Base-by-base conservation (phyloP, 2,329 filamentous ascomycete genomes). In the Clarireedia homoeocarpa region DNA sequence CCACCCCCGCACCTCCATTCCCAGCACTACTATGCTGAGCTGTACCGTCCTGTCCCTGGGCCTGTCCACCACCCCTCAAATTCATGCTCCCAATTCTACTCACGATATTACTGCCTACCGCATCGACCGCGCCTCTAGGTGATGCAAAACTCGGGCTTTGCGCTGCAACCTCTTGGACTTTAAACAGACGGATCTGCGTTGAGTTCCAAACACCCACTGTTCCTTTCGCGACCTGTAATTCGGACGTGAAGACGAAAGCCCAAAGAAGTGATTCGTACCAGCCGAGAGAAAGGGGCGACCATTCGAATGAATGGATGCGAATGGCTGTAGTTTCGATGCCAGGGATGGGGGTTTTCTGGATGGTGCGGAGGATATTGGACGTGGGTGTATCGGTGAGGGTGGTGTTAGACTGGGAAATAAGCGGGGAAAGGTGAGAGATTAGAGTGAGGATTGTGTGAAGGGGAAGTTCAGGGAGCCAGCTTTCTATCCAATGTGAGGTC, bases 241-340 rank as follows among this genome's bases (percentile, higher is more conserved):
- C 94, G 65, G 85, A 86, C 27, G 88, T 85, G 70, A 96, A 97
- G 53, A 96, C 84, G 64, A 96, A 89, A 15, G 90, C 86, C 94
- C 94, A 99, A 9, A 99, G 77, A 12, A 97, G 77, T 5, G 89
- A 92, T 71, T 96, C 90, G 70, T 97, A 96, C 94, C 94, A 97
- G 49, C 91, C 92, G 51, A 97, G 77, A 0, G 89, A 88, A 36
- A 96, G 76, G 0, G 89, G 85, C 3, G 91, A 92, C 92, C 92
- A 97, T 72, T 96, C 90, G 66, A 97, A 97, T 14, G 89, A 86
- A 68, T 96, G 91, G 15, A 94, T 86, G 34, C 88, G 81, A 52
- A 89, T 79, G 0, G 86, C 78, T 1, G 84, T 84, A 0, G 88
- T 81, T 47, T 96, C 90, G 39, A 96, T 82, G 7, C 83, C 85